Conservation (phyloP, 2,329 filamentous ascomycete genomes). For the Alternaria alternata region DNA sequence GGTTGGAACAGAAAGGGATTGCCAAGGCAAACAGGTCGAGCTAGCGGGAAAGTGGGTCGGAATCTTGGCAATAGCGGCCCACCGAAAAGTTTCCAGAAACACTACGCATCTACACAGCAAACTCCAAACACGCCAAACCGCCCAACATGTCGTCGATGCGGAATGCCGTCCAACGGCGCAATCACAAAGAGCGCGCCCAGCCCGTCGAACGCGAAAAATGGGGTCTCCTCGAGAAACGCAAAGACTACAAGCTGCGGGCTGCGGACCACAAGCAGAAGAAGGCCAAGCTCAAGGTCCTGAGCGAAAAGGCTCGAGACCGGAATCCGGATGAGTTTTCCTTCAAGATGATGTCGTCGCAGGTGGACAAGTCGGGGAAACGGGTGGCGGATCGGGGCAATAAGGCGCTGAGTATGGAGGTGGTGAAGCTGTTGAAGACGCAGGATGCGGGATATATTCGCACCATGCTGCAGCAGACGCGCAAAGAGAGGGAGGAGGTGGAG, state of each 20-base stretch:
- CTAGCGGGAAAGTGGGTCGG: conserved; percentile 4
- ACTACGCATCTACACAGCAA: background rate
- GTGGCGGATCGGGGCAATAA: conserved; percentile 57
- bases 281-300: conserved; percentile 65
- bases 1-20: background rate
- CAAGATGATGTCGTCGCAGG: conserved; percentile 65
- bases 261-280: conserved; percentile 70
- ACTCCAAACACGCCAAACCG: background rate
- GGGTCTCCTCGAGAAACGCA: conserved; percentile 95
- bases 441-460: conserved; percentile 69
- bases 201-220: conserved; percentile 83
- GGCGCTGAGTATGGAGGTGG: conserved; percentile 63
- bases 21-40: background rate
- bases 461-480: conserved; percentile 63
- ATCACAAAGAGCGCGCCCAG: conserved; percentile 90
- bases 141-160: conserved; percentile 45
- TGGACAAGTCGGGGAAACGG: conserved; percentile 55
- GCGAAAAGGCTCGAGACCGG: conserved; percentile 66
- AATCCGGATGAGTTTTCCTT: conserved; percentile 74
- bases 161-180: conserved; percentile 70
- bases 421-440: conserved; percentile 71
- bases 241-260: conserved; percentile 74
- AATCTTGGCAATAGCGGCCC: conserved; percentile 4
- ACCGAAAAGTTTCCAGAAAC: conserved; percentile 12
- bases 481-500: conserved; percentile 62